phyloP scores from a whole-genome alignment of 352 stramenopile genomes.

The Globisporangium viniferum region DNA sequence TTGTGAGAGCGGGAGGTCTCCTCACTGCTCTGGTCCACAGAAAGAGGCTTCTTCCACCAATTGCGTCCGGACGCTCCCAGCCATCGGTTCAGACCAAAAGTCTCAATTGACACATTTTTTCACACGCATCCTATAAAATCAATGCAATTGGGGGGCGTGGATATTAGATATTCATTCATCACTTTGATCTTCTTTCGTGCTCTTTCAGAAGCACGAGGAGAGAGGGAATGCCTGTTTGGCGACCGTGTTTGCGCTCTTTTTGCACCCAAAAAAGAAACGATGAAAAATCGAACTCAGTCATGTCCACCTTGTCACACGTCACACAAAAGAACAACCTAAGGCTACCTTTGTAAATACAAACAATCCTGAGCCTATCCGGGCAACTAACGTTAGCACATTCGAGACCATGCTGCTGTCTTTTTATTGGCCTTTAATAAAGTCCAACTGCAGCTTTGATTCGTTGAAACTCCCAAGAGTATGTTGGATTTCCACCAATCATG shows the following conservation, averaged over 20 bases:
- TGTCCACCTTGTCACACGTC: constrained; percentile 1
- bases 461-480: background rate
- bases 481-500: background rate
- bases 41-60: background rate
- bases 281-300: background rate
- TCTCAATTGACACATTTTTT: background rate
- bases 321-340: background rate
- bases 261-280: background rate
- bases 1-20: constrained; percentile 1
- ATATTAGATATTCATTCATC: background rate
- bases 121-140: background rate
- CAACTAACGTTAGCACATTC: background rate
- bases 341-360: background rate
- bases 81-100: background rate
- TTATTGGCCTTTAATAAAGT: background rate
- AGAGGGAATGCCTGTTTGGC: background rate
- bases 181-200: background rate
- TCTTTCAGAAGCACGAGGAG: no score
- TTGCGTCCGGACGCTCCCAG: background rate
- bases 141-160: background rate
- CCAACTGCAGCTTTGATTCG: background rate
- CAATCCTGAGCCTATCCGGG: background rate
- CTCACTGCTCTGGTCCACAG: background rate
- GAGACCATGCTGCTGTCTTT: no score
- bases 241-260: background rate